Conservation (phyloP, 2,329 filamentous ascomycete genomes). For the Apiospora koreana region DNA sequence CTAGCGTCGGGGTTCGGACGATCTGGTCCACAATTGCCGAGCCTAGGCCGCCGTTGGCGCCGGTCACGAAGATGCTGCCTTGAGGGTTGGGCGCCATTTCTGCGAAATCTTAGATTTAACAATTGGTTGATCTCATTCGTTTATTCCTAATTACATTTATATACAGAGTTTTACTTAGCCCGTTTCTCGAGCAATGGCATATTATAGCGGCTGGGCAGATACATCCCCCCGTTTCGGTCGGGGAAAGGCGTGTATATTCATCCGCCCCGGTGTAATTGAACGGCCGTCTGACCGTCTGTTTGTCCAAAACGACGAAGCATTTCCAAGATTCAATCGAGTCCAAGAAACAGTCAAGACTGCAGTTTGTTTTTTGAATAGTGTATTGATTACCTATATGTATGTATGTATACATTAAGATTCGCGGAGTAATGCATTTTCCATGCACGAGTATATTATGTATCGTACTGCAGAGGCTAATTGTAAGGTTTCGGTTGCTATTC, state of each 20-base stretch:
- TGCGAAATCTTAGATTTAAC: too few species aligned
- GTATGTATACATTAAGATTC: too few species aligned
- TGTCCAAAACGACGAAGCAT: neutral
- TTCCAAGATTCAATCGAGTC: neutral
- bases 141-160: too few species aligned
- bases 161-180: neutral
- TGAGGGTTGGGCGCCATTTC: neutral
- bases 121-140: too few species aligned
- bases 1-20: conserved; percentile 29
- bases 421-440: too few species aligned
- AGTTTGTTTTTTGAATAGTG: too few species aligned
- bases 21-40: conserved; percentile 34
- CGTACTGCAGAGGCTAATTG: neutral
- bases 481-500: neutral
- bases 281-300: neutral
- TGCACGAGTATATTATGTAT: neutral
- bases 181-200: too few species aligned
- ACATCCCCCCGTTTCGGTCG: neutral
- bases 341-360: too few species aligned
- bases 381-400: too few species aligned
- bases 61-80: conserved; percentile 29
- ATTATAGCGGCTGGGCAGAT: neutral
- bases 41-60: conserved; percentile 41
- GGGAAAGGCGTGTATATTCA: neutral
- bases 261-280: neutral